Evolutionary conservation across 164 flowering plant species (phyloP).

Genomic region (Umbilicus rupestris): DNA sequence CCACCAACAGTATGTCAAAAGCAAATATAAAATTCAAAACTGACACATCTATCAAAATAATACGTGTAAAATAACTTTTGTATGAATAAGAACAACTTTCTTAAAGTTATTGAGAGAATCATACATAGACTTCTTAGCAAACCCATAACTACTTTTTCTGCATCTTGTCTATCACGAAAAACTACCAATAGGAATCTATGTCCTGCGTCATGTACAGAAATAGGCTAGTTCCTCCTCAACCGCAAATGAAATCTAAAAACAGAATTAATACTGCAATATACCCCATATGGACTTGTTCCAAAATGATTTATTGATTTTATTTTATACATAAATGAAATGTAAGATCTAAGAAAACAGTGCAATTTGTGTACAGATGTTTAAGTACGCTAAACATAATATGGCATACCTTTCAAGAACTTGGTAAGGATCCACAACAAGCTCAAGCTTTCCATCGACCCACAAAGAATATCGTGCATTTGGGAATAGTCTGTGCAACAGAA

Average conservation of each 20-base stretch:
- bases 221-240: neutral
- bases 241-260: neutral
- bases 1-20: neutral
- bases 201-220: neutral
- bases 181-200: neutral
- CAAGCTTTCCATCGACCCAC: conserved; percentile 96
- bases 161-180: neutral
- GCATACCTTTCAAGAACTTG: conserved; percentile 86
- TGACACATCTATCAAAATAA: neutral
- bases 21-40: neutral
- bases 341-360: neutral
- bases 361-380: neutral
- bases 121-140: neutral
- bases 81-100: no score
- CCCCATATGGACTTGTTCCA: neutral
- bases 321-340: neutral
- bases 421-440: conserved; percentile 88
- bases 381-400: neutral
- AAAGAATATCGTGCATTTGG: conserved; percentile 69
- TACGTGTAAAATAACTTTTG: neutral
- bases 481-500: conserved; percentile 75
- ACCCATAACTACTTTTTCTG: neutral
- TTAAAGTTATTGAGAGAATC: neutral
- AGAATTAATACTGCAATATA: neutral
- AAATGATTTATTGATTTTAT: neutral